phyloP scores from a whole-genome alignment of 345 rosid genomes.

The Populus deltoides region DNA sequence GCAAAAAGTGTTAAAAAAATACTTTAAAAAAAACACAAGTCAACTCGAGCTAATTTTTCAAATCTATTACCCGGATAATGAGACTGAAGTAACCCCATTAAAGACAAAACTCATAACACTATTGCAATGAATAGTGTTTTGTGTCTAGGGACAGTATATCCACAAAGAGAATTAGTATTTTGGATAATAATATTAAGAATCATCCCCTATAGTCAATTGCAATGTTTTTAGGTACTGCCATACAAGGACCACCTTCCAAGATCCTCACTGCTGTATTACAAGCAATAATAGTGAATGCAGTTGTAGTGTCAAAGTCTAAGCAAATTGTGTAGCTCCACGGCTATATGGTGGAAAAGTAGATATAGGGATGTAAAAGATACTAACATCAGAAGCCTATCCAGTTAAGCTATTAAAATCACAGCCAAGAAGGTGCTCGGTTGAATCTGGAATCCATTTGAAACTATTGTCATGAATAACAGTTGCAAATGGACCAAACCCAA shows the following conservation, averaged over 20 bases:
- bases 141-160: too few relatives aligned
- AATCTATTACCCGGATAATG: too few relatives aligned
- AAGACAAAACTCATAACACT: too few relatives aligned
- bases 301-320: background rate
- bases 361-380: background rate
- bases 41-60: too few relatives aligned
- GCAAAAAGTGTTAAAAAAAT: too few relatives aligned
- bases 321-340: background rate
- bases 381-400: background rate
- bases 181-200: too few relatives aligned
- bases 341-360: background rate
- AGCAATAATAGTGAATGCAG: background rate
- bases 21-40: too few relatives aligned
- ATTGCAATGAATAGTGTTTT: too few relatives aligned
- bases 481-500: background rate
- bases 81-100: fast-evolving
- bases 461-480: background rate
- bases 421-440: background rate
- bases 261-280: background rate
- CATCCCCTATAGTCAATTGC: too few relatives aligned
- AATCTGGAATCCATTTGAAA: background rate
- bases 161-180: too few relatives aligned
- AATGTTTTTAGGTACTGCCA: too few relatives aligned
- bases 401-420: background rate
- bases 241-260: too few relatives aligned